These are phyloP conservation scores for Phytophthora megakarya DNA, from an alignment of 352 stramenopile species.

Conservation along the genomic window DNA sequence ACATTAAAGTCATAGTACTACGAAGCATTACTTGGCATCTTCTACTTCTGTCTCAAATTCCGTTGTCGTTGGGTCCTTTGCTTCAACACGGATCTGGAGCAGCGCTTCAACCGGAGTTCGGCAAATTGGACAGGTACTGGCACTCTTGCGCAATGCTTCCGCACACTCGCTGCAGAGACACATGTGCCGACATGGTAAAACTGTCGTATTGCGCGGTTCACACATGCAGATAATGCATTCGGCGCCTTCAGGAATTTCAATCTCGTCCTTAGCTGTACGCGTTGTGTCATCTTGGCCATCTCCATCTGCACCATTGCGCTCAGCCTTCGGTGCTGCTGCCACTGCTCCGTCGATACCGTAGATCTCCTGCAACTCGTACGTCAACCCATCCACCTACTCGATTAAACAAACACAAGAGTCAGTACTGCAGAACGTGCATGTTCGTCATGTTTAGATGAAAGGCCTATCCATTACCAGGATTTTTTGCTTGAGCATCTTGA, in stretches of 20 bases:
- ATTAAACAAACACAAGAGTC: slow-evolving; percentile 8
- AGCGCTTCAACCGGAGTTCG: slow-evolving; percentile 74
- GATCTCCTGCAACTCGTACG: slow-evolving; percentile 89
- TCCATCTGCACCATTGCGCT: slow-evolving; percentile 30
- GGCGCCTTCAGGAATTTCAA: slow-evolving; percentile 76
- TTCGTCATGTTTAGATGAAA: no score
- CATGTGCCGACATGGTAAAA: slow-evolving; percentile 88
- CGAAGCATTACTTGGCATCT: slow-evolving; percentile 12
- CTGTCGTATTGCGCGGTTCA: slow-evolving; percentile 80
- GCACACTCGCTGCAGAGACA: slow-evolving; percentile 85
- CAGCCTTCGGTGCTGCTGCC: slow-evolving; percentile 48
- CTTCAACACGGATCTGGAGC: slow-evolving; percentile 77
- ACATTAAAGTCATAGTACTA: no score
- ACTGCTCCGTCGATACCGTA: slow-evolving; percentile 85
- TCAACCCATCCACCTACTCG: slow-evolving; percentile 62
- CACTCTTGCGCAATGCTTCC: slow-evolving; percentile 67
- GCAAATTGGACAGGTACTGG: slow-evolving; percentile 85
- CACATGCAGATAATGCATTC: slow-evolving; percentile 90
- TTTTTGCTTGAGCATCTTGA: slow-evolving; percentile 89
- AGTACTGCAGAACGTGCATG: neutral
- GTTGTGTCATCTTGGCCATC: slow-evolving; percentile 33
- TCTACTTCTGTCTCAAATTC: slow-evolving; percentile 23
- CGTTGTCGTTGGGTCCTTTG: slow-evolving; percentile 41
- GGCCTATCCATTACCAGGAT: slow-evolving; percentile 41
- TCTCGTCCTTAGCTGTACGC: slow-evolving; percentile 42